These are phyloP conservation scores for Diaporthe citri DNA, from an alignment of 2,329 filamentous ascomycete genomes.

Conservation along the genomic window DNA sequence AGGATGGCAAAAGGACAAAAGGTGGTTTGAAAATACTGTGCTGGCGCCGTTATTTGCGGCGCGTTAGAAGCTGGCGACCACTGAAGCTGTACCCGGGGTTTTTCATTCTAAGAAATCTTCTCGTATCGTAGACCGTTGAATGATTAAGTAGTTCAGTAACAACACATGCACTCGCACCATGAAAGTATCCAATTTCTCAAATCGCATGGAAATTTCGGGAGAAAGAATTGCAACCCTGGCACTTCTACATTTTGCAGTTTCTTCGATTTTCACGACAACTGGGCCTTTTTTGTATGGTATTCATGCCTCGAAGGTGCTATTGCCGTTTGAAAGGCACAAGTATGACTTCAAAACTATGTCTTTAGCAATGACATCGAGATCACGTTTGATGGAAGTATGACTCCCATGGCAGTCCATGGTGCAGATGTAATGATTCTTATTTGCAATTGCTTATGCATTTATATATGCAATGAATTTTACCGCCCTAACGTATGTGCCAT, in stretches of 20 bases:
- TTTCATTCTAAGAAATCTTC: background rate
- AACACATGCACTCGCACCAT: background rate
- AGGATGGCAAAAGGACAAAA: slow-evolving; percentile 42
- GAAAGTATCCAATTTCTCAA: too few relatives aligned
- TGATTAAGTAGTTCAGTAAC: background rate
- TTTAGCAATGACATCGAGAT: background rate
- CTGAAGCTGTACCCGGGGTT: too few relatives aligned
- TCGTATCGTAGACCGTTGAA: too few relatives aligned
- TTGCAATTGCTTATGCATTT: background rate
- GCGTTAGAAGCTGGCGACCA: background rate
- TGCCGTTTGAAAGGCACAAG: too few relatives aligned
- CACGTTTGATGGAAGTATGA: background rate
- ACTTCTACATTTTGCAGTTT: too few relatives aligned
- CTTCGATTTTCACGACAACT: too few relatives aligned
- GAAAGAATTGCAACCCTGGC: too few relatives aligned
- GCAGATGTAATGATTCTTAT: background rate
- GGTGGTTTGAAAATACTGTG: slow-evolving; percentile 39
- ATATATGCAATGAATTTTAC: background rate
- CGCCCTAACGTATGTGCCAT: background rate
- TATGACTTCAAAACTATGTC: too few relatives aligned
- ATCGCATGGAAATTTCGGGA: too few relatives aligned
- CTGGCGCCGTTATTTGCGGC: slow-evolving; percentile 37
- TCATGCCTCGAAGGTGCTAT: too few relatives aligned
- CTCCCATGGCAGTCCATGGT: background rate
- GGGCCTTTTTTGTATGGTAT: too few relatives aligned